Base-by-base conservation (phyloP, 352 stramenopile genomes). In the Elongisporangium prolatum region DNA sequence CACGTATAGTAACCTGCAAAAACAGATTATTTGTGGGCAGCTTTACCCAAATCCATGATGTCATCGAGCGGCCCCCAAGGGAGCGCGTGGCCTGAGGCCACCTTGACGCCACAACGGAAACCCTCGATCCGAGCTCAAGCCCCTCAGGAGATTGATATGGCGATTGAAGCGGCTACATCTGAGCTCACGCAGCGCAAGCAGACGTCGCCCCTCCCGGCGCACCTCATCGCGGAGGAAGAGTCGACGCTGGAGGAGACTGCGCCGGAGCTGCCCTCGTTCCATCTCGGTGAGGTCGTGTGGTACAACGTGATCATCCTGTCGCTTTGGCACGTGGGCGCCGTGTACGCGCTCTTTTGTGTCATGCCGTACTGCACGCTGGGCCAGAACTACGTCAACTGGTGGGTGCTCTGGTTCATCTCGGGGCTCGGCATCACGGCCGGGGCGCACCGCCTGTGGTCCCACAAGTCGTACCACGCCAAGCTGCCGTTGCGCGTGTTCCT, bases 361-460 rank as follows among this genome's bases (percentile, higher is more conserved):
- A 51, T 93, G 34, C 82, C 84, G 22, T 50, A 59, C 48, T 68
- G 68, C 59, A 74, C 76, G 17, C 57, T 75, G 48, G 22, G 21
- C 50, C 70, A 89, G 68, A 59, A 92, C 38, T 57, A 71, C 8
- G 67, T 87, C 60, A 79, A 89, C 20, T 93, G 84, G 84, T 11
- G 75, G 17, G 25, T 65, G 38, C 69, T 94, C 25, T 94, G 80
- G 79, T 71, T 80, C 34, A 55, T 84, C 53, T 91, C 86, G 61
- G 95, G 96, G 0, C 85, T 99, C 37, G 97, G 97, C 57, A 99
- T 99, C 69, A 99, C 97, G 48, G 96, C 95, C 0, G 97, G 97
- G 48, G 96, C 98, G 5, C 97, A 99, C 70, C 89, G 97, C 21
- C 83, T 99, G 14, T 99, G 97, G 97, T 88, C 93, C 20, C 97